Evolutionary conservation across 2,329 filamentous ascomycete species (phyloP).

Genomic region (Paecilomyces sp.): DNA sequence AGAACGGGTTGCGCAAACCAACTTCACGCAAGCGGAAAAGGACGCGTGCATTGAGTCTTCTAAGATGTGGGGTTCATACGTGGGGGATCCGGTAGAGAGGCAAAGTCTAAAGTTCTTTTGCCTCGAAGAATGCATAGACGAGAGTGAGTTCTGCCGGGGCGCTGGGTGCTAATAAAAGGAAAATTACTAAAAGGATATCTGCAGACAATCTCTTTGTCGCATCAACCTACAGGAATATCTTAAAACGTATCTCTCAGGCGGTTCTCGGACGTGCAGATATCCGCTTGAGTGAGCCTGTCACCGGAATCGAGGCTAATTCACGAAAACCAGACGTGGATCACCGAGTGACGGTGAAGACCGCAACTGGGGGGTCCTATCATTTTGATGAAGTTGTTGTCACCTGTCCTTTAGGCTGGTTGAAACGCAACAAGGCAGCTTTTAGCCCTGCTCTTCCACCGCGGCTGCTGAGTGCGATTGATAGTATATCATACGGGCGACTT

Average conservation of each 20-base stretch:
- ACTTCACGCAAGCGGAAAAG: conserved; percentile 35
- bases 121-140: conserved; percentile 60
- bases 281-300: conserved; percentile 38
- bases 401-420: conserved; percentile 48
- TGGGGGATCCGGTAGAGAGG: conserved; percentile 51
- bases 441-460: conserved; percentile 35
- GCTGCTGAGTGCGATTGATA: conserved; percentile 39
- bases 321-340: conserved; percentile 16
- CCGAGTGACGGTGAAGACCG: conserved; percentile 39
- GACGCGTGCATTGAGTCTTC: conserved; percentile 47
- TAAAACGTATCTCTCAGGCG: conserved; percentile 44
- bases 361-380: conserved; percentile 22
- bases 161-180: background rate
- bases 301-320: conserved; percentile 26
- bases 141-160: conserved; percentile 33
- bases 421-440: conserved; percentile 41
- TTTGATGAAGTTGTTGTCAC: conserved; percentile 50
- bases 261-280: conserved; percentile 44
- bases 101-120: conserved; percentile 60
- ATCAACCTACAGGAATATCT: conserved; percentile 53
- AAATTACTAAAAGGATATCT: background rate
- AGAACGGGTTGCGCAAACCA: conserved; percentile 39
- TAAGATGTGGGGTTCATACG: conserved; percentile 58
- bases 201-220: conserved; percentile 56
- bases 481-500: conserved; percentile 40